Base-by-base conservation (phyloP, 805 yeast species). In the Zygoascus flipseniorum region DNA sequence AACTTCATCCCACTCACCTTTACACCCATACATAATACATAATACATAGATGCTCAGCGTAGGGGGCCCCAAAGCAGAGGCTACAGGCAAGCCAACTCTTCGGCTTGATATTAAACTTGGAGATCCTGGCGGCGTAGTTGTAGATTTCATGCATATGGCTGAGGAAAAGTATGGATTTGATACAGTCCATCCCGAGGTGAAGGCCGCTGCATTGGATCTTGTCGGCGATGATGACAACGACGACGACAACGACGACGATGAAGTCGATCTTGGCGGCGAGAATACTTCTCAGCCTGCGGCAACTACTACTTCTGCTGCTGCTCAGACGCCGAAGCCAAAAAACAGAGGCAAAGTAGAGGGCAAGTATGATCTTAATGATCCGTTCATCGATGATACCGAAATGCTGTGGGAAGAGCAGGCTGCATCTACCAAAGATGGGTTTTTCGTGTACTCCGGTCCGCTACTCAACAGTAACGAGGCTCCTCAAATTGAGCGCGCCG, bases 311-410 rank as follows among this genome's bases (percentile, higher is more conserved):
- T 11, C 50, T 16, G 46, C 45, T 8, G 31, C 56, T 5, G 52
- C 48, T 18, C 51, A 45, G 11, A 35, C 54, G n/a, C 42, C 60
- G 35, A 77, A 73, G 62, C 71, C 75, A 46, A 76, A 74, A 63
- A 74, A 74, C 61, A 76, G 79, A 42, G 85, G 85, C 62, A 78
- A 89, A 51, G 80, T 86, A 58, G 88, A 89, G 37, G 97, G 97
- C 1, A 89, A 87, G 64, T 93, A 93, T 69, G 99, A 93, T 66
- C 75, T 80, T 48, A 83, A 86, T 56, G 99, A 93, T 68, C 99
- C 98, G 1, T 93, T 93, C 64, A 93, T 93, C 54, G 99, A 93
- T 70, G 99, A 93, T 69, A 79, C 88, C 14, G 99, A 93, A 69
- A 72, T 89, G 60, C 78, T 81, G 54, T 86, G 93, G 86, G 99